A percentile compares a stretch with the other conserved stretches of the same genome.
Evolutionary conservation across 768 basidiomycete species (phyloP).

Genomic region (Rhizopogon roseolus): DNA sequence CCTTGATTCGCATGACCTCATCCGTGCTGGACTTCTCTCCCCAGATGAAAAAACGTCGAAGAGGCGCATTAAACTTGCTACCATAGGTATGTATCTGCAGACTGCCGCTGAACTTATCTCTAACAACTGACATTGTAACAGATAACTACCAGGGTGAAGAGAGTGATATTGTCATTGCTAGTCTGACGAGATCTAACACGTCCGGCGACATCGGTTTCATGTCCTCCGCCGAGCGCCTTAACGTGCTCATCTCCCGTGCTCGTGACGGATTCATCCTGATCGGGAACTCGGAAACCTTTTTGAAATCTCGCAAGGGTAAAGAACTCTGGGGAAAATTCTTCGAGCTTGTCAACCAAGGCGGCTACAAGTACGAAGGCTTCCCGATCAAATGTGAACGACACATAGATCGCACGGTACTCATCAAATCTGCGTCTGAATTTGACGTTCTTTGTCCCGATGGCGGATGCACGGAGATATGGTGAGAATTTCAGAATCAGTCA

Average conservation of each 20-base stretch:
- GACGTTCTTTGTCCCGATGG: slow-evolving; percentile 52
- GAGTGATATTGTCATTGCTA: slow-evolving; percentile 60
- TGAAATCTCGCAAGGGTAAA: slow-evolving; percentile 42
- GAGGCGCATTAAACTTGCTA: slow-evolving; percentile 50
- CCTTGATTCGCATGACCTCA: slow-evolving; percentile 53
- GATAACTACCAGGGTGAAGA: slow-evolving; percentile 81
- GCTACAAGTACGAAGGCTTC: slow-evolving; percentile 54
- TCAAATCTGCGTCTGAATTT: slow-evolving; percentile 44
- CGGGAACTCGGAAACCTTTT: slow-evolving; percentile 60
- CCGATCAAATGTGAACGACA: slow-evolving; percentile 58
- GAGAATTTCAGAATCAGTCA: slow-evolving; percentile 9
- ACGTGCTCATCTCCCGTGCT: slow-evolving; percentile 67
- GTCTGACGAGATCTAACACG: slow-evolving; percentile 56
- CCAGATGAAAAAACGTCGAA: slow-evolving; percentile 34
- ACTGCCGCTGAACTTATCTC: not conserved
- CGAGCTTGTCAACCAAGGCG: slow-evolving; percentile 32
- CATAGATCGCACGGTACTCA: slow-evolving; percentile 30
- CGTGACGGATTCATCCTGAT: slow-evolving; percentile 62
- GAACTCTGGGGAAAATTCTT: slow-evolving; percentile 51
- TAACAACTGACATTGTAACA: slow-evolving; percentile 15
- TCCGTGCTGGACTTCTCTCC: slow-evolving; percentile 49
- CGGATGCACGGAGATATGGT: slow-evolving; percentile 61
- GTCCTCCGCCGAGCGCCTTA: slow-evolving; percentile 63
- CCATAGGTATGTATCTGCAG: slow-evolving; percentile 46
- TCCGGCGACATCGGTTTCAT: slow-evolving; percentile 64